Percentiles rank a stretch among this genome's conserved stretches.
These are phyloP conservation scores for Colletotrichum destructivum DNA, from an alignment of 2,329 filamentous ascomycete species.

Conservation along the genomic window DNA sequence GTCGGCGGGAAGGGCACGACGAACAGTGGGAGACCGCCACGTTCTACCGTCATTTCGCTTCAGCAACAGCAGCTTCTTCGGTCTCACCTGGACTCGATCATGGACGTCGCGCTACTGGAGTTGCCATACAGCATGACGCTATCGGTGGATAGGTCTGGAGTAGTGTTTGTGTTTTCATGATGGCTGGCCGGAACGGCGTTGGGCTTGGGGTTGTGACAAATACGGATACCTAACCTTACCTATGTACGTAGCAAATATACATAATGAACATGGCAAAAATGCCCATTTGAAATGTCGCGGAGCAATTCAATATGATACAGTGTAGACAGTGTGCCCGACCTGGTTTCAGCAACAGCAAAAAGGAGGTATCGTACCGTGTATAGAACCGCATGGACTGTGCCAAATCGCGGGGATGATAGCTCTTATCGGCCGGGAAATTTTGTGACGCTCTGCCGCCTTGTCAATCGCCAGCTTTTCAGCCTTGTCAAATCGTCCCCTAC, in stretches of 20 bases:
- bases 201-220: background rate
- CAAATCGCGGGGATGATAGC: conserved; percentile 28
- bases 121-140: conserved; percentile 93
- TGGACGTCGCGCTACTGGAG: conserved; percentile 91
- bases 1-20: conserved; percentile 50
- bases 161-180: conserved; percentile 82
- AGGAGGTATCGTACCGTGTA: fast-evolving
- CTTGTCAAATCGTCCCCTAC: conserved; percentile 27
- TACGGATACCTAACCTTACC: conserved; percentile 30
- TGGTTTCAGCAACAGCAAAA: background rate
- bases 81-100: conserved; percentile 88
- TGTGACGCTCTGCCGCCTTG: conserved; percentile 34
- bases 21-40: conserved; percentile 65
- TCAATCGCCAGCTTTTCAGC: conserved; percentile 42
- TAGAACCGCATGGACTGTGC: background rate
- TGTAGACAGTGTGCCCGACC: background rate
- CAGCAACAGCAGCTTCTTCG: conserved; percentile 90
- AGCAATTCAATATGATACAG: background rate
- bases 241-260: conserved; percentile 9
- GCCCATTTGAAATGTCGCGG: background rate
- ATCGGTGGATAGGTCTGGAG: conserved; percentile 89
- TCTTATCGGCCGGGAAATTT: conserved; percentile 40
- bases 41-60: conserved; percentile 87
- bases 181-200: conserved; percentile 17
- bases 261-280: background rate